Evolutionary conservation across 768 basidiomycete genomes (phyloP).

Genomic region (Russula foetens): DNA sequence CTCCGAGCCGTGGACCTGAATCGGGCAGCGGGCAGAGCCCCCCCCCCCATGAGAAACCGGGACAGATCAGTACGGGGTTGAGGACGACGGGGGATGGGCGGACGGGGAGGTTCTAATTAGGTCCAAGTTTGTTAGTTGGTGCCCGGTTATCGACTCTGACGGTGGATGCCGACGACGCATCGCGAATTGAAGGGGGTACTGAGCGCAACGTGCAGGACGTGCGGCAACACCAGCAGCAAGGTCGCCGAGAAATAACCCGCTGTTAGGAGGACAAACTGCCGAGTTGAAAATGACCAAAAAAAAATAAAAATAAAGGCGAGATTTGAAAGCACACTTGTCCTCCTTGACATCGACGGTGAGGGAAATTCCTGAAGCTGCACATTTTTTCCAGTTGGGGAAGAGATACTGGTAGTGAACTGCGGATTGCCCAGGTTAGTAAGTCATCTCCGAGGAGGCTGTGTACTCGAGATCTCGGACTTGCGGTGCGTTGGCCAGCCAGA

Average conservation of each 20-base stretch:
- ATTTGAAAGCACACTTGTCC: not conserved
- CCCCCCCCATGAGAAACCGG: not conserved
- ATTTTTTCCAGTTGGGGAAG: too few species aligned
- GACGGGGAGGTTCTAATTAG: not conserved
- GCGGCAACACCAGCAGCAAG: slow-evolving; percentile 7
- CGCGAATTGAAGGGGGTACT: not conserved
- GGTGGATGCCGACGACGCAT: slow-evolving; percentile 1
- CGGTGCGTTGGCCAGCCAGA: not conserved
- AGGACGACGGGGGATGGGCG: not conserved
- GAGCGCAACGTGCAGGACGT: slow-evolving; percentile 12
- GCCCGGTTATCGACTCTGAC: not conserved
- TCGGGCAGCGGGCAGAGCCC: not conserved
- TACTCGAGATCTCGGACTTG: too few species aligned
- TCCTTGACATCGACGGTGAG: not conserved
- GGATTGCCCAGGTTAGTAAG: not conserved
- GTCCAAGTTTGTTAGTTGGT: slow-evolving; percentile 6
- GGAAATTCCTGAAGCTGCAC: not conserved
- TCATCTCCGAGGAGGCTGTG: slow-evolving; percentile 8
- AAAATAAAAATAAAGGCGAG: not conserved
- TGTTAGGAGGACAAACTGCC: not conserved
- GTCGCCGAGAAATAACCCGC: not conserved
- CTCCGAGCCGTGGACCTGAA: not conserved
- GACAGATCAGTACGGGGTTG: not conserved
- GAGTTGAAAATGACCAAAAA: not conserved
- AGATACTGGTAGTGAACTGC: not conserved